phyloP scores from a whole-genome alignment of 73 alveolate genomes.

The Tetrahymena elliotti region DNA sequence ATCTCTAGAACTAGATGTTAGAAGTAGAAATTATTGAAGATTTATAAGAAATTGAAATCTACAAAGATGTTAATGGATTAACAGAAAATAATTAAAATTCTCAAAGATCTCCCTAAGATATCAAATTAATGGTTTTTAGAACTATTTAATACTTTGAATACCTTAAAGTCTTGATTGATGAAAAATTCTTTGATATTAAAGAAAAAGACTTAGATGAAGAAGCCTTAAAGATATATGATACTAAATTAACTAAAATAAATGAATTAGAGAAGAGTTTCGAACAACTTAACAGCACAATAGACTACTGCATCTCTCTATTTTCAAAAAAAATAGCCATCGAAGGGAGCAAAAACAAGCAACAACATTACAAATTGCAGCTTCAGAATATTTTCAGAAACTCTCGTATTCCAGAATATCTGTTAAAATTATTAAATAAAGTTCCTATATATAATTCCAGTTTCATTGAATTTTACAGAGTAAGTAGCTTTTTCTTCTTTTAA shows the following conservation, averaged over 20 bases:
- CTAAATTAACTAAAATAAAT: neutral
- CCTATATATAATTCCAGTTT: neutral
- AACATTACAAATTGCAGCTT: neutral
- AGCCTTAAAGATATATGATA: neutral
- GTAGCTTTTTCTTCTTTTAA: neutral
- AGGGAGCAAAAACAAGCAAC: neutral
- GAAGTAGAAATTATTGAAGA: slow-evolving; percentile 36
- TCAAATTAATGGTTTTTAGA: neutral
- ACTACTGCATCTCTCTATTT: neutral
- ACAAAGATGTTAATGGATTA: slow-evolving; percentile 15
- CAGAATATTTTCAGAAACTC: neutral
- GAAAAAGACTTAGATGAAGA: neutral
- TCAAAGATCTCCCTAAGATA: slow-evolving; percentile 23
- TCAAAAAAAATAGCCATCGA: neutral
- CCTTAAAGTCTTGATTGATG: neutral
- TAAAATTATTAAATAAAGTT: neutral
- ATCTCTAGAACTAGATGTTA: neutral
- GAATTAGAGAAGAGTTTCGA: neutral
- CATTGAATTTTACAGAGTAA: neutral
- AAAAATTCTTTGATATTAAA: neutral
- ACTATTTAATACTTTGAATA: slow-evolving; percentile 1
- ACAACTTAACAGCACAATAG: neutral
- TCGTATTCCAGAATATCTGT: slow-evolving; percentile 21
- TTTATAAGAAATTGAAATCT: slow-evolving; percentile 6
- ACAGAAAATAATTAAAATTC: neutral